These are phyloP conservation scores for Thalassiosira exigua DNA, from an alignment of 352 stramenopile genomes.

Conservation along the genomic window DNA sequence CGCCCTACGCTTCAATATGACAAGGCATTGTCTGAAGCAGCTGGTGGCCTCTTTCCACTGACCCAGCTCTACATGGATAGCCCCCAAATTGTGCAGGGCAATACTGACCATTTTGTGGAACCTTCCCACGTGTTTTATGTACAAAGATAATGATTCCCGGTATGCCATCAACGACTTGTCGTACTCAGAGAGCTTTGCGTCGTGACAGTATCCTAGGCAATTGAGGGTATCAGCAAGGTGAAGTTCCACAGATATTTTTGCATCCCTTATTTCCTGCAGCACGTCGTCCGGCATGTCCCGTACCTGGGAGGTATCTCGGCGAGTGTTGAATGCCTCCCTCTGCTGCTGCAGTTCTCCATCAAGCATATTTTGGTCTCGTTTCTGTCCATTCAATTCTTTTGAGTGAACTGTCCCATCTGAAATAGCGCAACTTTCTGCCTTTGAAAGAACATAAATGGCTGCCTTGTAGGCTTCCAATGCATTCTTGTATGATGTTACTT, in stretches of 20 bases:
- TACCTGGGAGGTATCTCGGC: constrained; percentile 14
- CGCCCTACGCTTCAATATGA: constrained; percentile 59
- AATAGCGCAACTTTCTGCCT: constrained; percentile 37
- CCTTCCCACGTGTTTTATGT: constrained; percentile 63
- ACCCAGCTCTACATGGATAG: constrained; percentile 66
- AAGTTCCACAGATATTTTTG: constrained; percentile 67
- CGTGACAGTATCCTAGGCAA: constrained; percentile 69
- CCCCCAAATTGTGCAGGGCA: constrained; percentile 67
- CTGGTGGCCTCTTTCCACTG: constrained; percentile 65
- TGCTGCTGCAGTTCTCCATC: constrained; percentile 30
- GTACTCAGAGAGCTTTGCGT: constrained; percentile 63
- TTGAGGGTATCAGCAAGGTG: constrained; percentile 70
- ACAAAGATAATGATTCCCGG: constrained; percentile 68
- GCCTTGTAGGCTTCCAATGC: constrained; percentile 63
- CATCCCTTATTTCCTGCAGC: constrained; percentile 63
- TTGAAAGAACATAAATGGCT: constrained; percentile 54
- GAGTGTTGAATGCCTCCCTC: constrained; percentile 19
- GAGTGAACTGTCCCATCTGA: not conserved
- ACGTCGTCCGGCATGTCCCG: constrained; percentile 49
- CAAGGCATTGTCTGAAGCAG: constrained; percentile 64
- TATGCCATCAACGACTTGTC: constrained; percentile 65
- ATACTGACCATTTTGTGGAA: constrained; percentile 70
- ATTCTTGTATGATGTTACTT: constrained; percentile 61
- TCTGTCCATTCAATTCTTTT: constrained; percentile 6
- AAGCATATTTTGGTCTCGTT: constrained; percentile 4